Conservation (phyloP, 2,329 filamentous ascomycete genomes). For the Pezicula radicicola region DNA sequence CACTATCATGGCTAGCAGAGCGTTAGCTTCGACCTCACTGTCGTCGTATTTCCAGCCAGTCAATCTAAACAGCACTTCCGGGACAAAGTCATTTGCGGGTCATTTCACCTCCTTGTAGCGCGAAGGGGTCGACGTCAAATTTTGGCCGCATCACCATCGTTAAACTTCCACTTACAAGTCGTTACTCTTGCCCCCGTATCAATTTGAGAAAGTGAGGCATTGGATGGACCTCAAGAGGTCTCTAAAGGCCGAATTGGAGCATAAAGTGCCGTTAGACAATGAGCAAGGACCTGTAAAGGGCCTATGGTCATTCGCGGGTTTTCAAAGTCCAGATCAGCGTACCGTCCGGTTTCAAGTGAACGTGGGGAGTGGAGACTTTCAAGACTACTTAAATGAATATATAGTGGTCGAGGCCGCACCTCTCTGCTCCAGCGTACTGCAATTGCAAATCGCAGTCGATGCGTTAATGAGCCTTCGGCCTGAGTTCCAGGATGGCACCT, state of each 20-base stretch:
- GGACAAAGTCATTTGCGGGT: constrained; percentile 9
- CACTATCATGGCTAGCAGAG: not conserved
- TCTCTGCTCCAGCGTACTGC: constrained; percentile 12
- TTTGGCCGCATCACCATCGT: constrained; percentile 28
- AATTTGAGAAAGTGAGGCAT: constrained; percentile 31
- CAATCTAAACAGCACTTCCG: constrained; percentile 12
- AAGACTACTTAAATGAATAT: constrained; percentile 6
- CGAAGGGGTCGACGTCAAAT: constrained; percentile 20
- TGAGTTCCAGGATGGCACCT: not conserved
- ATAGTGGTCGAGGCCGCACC: constrained; percentile 11
- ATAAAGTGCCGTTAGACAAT: no score
- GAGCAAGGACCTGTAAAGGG: no score
- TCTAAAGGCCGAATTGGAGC: not conserved
- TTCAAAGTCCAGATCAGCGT: constrained; percentile 5
- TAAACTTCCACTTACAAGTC: constrained; percentile 16
- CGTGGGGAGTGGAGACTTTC: constrained; percentile 6
- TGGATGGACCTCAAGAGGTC: constrained; percentile 24
- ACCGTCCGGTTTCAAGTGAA: constrained; percentile 13
- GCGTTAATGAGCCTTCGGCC: constrained; percentile 7
- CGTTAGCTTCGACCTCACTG: constrained; percentile 9
- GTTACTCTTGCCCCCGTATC: constrained; percentile 30
- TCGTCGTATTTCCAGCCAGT: constrained; percentile 18
- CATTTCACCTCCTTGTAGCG: constrained; percentile 28
- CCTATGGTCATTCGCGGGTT: constrained; percentile 13
- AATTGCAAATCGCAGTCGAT: constrained; percentile 9